A percentile compares a stretch with the other conserved stretches of the same genome.
phyloP scores from a whole-genome alignment of 1,284 basidiomycete genomes.

The Cryptococcus maquisensis region DNA sequence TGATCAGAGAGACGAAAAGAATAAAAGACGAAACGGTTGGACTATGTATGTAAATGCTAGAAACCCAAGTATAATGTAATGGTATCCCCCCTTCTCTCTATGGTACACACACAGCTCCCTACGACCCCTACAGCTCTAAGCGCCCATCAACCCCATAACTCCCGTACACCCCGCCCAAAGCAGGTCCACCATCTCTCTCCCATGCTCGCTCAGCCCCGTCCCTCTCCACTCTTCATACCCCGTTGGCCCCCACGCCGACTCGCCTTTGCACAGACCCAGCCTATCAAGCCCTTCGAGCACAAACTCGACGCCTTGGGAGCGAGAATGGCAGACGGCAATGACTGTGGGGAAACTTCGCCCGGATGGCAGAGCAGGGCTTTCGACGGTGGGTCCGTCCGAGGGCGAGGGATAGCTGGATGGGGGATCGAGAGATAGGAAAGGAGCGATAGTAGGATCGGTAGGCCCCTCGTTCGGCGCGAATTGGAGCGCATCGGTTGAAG shows the following conservation, averaged over 20 bases:
- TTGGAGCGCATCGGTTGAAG: not conserved
- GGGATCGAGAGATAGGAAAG: not conserved
- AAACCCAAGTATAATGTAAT: not conserved
- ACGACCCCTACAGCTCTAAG: not conserved
- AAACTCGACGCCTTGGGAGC: conserved; percentile 47
- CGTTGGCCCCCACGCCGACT: conserved; percentile 48
- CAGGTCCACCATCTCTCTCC: conserved; percentile 42
- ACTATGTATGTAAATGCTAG: not conserved
- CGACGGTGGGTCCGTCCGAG: not conserved
- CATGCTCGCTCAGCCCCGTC: conserved; percentile 43
- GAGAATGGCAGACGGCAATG: conserved; percentile 48
- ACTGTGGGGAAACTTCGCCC: conserved; percentile 47
- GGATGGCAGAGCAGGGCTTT: conserved; percentile 10
- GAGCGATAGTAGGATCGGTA: conserved; percentile 1
- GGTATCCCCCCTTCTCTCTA: not conserved
- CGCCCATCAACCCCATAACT: conserved; percentile 36
- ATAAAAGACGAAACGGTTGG: not conserved
- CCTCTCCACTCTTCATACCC: conserved; percentile 50
- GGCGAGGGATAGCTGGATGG: not conserved
- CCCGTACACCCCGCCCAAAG: conserved; percentile 46
- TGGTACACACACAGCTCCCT: not conserved
- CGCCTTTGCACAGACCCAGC: conserved; percentile 45
- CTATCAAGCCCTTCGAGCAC: conserved; percentile 48
- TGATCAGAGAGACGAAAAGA: not conserved
- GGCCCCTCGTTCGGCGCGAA: not conserved